These are phyloP conservation scores for Priceomyces fermenticarens DNA, from an alignment of 805 yeast species.

Conservation along the genomic window DNA sequence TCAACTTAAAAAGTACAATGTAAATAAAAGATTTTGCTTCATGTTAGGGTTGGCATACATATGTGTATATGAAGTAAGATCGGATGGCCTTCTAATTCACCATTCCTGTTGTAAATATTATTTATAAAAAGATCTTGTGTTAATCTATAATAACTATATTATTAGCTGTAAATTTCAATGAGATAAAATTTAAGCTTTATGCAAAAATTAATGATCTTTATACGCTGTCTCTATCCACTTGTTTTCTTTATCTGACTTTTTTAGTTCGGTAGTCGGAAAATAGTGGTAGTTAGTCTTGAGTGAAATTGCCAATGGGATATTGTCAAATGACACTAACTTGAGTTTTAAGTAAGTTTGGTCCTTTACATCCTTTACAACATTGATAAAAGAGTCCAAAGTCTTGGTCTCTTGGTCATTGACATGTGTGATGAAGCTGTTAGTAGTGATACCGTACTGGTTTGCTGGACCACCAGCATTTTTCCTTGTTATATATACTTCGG, in stretches of 20 bases:
- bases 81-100: too few species aligned
- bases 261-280: constrained; percentile 69
- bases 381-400: constrained; percentile 63
- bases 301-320: constrained; percentile 81
- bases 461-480: constrained; percentile 85
- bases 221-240: constrained; percentile 51
- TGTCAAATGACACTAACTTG: constrained; percentile 79
- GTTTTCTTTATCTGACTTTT: constrained; percentile 42
- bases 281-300: constrained; percentile 86
- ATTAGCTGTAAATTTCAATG: too few species aligned
- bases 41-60: too few species aligned
- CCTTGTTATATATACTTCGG: constrained; percentile 77
- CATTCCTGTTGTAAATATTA: too few species aligned
- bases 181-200: not conserved
- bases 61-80: too few species aligned
- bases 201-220: constrained; percentile 15
- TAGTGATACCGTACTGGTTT: constrained; percentile 70
- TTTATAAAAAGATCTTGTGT: not conserved
- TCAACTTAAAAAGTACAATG: constrained; percentile 2
- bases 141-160: too few species aligned
- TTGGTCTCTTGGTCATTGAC: constrained; percentile 76
- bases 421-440: constrained; percentile 85
- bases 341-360: constrained; percentile 80
- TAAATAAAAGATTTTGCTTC: not conserved
- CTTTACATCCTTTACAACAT: constrained; percentile 64